Evolutionary conservation across 257 asterid genomes (phyloP).

Genomic region (Leonotis leonurus): DNA sequence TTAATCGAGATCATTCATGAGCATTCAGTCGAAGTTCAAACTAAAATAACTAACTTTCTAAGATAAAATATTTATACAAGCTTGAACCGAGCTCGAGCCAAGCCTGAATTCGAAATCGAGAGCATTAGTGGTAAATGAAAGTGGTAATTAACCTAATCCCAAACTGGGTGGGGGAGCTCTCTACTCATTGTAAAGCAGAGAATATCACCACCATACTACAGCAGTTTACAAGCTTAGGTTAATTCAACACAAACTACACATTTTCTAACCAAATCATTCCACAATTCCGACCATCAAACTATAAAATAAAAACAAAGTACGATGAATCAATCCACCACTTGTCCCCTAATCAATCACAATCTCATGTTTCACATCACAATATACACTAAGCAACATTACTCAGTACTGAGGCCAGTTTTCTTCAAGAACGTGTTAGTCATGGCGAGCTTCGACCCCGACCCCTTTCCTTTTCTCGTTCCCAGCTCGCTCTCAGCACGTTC

Average conservation of each 20-base stretch:
- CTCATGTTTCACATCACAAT: no score
- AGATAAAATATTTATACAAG: no score
- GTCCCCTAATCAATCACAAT: slow-evolving; percentile 5
- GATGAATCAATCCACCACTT: slow-evolving; percentile 12
- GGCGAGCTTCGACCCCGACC: no score
- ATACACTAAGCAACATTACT: no score
- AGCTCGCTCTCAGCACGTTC: slow-evolving; percentile 64
- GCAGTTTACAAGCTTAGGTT: neutral
- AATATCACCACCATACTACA: neutral
- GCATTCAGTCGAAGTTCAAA: no score
- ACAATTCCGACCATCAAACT: neutral
- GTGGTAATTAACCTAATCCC: neutral
- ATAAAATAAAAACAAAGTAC: no score
- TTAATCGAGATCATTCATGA: no score
- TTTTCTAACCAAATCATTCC: neutral
- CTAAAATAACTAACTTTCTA: no score
- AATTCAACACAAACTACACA: neutral
- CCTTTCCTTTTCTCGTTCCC: no score
- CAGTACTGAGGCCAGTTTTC: no score
- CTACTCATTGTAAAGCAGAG: neutral
- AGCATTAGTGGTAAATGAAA: neutral
- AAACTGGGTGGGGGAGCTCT: neutral
- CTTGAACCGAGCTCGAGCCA: no score
- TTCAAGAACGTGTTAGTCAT: slow-evolving; percentile 40
- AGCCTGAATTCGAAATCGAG: no score